Evolutionary conservation across 306 rosid species (phyloP), one percentile per base, ranked within the genome.

Genomic region (Prunus padus): DNA sequence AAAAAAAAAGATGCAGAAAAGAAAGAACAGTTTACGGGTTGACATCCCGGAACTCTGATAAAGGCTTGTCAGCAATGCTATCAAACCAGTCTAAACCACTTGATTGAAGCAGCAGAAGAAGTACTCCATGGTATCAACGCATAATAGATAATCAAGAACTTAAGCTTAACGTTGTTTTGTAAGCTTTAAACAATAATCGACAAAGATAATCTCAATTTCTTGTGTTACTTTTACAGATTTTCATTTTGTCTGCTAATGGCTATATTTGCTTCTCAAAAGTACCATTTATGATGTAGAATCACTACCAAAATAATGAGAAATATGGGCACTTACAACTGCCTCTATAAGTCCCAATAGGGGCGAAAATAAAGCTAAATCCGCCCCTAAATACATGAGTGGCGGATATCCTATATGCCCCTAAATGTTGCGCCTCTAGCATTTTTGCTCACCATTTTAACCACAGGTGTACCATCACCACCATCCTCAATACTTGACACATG

Each of bases 1-100:
- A 49, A 5, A 15, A 28, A 2, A 69, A 11, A 18, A 3, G 2
- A 25, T 56, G 11, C 4, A 69, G 12, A 26, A 11, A 25, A 68
- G 3, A 67, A 67, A 45, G 26, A 10, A 22, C 22, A 46, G 49
- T 11, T 30, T 51, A 16, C 12, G 22, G n/a, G 49, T 30, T 60
- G n/a, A 10, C 51, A 30, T 88, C 90, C 96, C 88, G 65, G 60
- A 85, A 61, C 23, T 84, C 81, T 64, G 90, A 79, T 64, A 89
- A 46, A 7, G 65, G 70, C 81, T 87, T 85, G 82, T 84, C 75
- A 49, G 88, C 92, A 68, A 90, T 74, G 77, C 10, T 66, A 77
- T 87, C 90, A 67, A 90, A 85, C 96, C 88, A 87, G 74, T 87
- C 88, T 42, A 88, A 83, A 20, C 88, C 88, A 37, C 84, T 82